These are phyloP conservation scores for Phytophthora pluvialis DNA, from an alignment of 352 stramenopile species.

Conservation along the genomic window DNA sequence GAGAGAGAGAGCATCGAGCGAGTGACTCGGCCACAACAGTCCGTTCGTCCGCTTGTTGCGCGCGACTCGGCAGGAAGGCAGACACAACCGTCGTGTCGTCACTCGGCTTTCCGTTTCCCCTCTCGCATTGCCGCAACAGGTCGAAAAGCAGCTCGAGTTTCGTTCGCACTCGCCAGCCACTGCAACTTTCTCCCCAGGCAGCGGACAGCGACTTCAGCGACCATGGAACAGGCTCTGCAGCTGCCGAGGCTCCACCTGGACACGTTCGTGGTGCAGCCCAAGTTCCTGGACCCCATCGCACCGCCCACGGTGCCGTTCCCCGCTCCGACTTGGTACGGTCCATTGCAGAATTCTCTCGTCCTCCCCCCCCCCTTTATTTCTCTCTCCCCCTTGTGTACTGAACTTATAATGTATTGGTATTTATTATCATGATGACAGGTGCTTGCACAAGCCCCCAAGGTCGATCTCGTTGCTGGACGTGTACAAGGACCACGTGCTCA, in stretches of 20 bases:
- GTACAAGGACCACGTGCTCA: slow-evolving; percentile 83
- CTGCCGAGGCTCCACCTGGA: slow-evolving; percentile 73
- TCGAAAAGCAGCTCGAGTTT: slow-evolving; percentile 5
- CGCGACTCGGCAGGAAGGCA: slow-evolving; percentile 21
- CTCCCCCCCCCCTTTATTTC: neutral
- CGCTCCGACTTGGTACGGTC: slow-evolving; percentile 56
- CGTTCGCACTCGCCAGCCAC: slow-evolving; percentile 13
- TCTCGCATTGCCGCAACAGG: slow-evolving; percentile 11
- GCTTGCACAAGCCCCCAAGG: slow-evolving; percentile 56
- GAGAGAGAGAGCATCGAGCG: neutral
- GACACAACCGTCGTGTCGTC: slow-evolving; percentile 15
- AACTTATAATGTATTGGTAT: slow-evolving; percentile 7
- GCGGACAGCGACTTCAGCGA: slow-evolving; percentile 3
- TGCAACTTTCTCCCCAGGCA: slow-evolving; percentile 19
- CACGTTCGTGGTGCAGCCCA: slow-evolving; percentile 52
- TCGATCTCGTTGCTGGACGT: slow-evolving; percentile 76
- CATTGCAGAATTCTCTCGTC: neutral
- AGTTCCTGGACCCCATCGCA: slow-evolving; percentile 73
- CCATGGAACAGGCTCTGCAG: slow-evolving; percentile 67
- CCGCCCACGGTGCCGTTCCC: slow-evolving; percentile 75
- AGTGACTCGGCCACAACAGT: slow-evolving; percentile 7
- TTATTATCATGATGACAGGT: slow-evolving; percentile 30
- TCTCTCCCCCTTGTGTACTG: slow-evolving; percentile 2
- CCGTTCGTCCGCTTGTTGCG: slow-evolving; percentile 33
- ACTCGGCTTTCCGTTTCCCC: slow-evolving; percentile 12